phyloP scores from a whole-genome alignment of 306 rosid species.

The Pterocarpus macrocarpus region DNA sequence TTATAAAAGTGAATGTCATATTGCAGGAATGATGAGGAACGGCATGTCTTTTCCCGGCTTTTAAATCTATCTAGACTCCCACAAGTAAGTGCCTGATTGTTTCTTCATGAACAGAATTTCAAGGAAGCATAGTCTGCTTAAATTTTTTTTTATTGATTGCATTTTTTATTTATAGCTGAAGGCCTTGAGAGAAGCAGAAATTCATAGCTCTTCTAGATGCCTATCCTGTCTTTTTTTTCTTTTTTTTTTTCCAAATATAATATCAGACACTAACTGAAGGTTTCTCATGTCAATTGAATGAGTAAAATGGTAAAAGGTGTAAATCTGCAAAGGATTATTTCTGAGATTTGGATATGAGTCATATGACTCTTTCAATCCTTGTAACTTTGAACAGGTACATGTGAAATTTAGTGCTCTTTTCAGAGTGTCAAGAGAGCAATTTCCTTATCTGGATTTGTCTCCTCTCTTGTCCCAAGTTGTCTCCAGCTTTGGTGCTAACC shows the following conservation, averaged over 20 bases:
- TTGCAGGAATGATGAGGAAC: slow-evolving; percentile 82
- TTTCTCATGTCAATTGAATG: slow-evolving; percentile 11
- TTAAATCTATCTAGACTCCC: slow-evolving; percentile 84
- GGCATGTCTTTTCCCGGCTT: slow-evolving; percentile 66
- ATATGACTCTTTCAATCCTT: background rate
- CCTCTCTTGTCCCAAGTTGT: slow-evolving; percentile 65
- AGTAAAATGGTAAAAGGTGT: slow-evolving; percentile 7
- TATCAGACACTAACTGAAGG: background rate
- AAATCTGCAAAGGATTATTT: background rate
- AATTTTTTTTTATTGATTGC: background rate
- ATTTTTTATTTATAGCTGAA: slow-evolving; percentile 15
- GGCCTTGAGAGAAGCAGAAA: background rate
- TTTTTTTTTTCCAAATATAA: too few relatives aligned
- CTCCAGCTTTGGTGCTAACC: slow-evolving; percentile 80
- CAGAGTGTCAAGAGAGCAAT: slow-evolving; percentile 79
- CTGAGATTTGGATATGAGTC: background rate
- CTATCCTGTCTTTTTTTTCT: background rate
- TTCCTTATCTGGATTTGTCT: slow-evolving; percentile 75
- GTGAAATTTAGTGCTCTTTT: slow-evolving; percentile 90
- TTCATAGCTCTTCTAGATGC: background rate
- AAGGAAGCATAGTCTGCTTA: slow-evolving; percentile 12
- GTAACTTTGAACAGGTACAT: slow-evolving; percentile 62
- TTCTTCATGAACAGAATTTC: slow-evolving; percentile 20
- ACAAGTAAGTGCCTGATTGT: slow-evolving; percentile 59
- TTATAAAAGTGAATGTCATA: slow-evolving; percentile 32